Base-by-base conservation (phyloP, 805 yeast genomes). In the Pichia paraexigua region DNA sequence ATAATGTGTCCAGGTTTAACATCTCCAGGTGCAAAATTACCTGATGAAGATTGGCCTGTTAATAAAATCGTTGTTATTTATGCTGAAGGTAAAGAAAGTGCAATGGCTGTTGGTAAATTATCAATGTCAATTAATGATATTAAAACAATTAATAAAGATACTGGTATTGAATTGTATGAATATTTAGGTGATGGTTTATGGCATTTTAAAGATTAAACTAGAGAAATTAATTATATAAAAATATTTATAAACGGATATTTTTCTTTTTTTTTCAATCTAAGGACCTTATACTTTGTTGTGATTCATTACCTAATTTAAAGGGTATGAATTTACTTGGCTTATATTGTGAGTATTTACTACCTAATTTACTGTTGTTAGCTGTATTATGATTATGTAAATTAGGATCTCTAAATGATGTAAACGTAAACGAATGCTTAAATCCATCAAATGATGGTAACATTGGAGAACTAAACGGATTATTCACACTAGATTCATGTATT, bases 1-100 rank as follows among this genome's bases (percentile, higher is more conserved):
- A 87, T 91, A 62, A 91, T 91, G 98, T 91, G 97, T 69, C 96
- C 96, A 3, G 97, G 97, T 20, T 75, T 89, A 56, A 89, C 96
- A 0, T 82, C 94, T 20, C 76, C 84, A 2, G 96, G 97, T 42
- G 97, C 95, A 21, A 69, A 71, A 49, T 72, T 90, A 54, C 96
- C 97, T 21, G 91, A 83, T 24, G 83, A 83, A 30, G 79, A 83
- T 40, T 64, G 81, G 53, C 82, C 78, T 42, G 74, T 79, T 58
- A 95, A 77, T 49, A 73, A 83, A n/a, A 76, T 87, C 28, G 96
- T 91, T 45, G 77, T 86, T 10, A 78, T 92, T 25, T 85, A 83
- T 64, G 97, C 97, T 47, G 97, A 91, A 69, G 96, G 96, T 53
- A 92, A 92, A 63, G 95, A 90, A 57, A 74, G 78, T 61, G 96